Evolutionary conservation across 2,329 filamentous ascomycete genomes (phyloP).

Genomic region (Penicillium sp.): DNA sequence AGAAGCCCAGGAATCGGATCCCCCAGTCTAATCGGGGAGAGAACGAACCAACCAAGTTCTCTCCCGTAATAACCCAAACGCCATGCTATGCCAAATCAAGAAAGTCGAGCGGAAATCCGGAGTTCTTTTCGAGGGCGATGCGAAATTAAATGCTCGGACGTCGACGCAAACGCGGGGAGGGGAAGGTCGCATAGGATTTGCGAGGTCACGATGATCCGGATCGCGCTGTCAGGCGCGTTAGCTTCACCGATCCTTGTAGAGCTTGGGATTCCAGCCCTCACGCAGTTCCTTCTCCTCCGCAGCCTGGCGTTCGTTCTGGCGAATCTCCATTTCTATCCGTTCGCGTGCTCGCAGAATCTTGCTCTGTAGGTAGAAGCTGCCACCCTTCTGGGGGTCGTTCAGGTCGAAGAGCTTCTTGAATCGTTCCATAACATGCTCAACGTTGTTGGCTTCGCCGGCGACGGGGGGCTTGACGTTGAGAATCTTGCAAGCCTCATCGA

Average conservation of each 20-base stretch:
- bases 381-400: conserved; percentile 93
- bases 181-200: neutral
- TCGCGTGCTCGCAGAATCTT: conserved; percentile 91
- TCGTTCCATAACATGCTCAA: conserved; percentile 76
- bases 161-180: conserved; percentile 2
- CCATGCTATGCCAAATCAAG: conserved; percentile 43
- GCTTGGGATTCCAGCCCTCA: conserved; percentile 90
- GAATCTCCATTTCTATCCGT: conserved; percentile 83
- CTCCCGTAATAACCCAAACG: conserved; percentile 36
- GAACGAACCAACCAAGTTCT: conserved; percentile 18
- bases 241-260: conserved; percentile 78
- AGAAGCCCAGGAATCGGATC: neutral
- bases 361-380: conserved; percentile 97
- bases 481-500: conserved; percentile 96
- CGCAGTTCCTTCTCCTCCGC: conserved; percentile 75
- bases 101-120: conserved; percentile 16
- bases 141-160: neutral
- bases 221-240: neutral
- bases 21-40: conserved; percentile 17
- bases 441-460: conserved; percentile 72
- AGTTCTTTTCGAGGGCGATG: conserved; percentile 5
- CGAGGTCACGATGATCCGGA: neutral
- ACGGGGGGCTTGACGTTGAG: conserved; percentile 90
- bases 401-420: conserved; percentile 95
- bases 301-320: conserved; percentile 68